Evolutionary conservation across 352 stramenopile genomes (phyloP).

Genomic region (Phytophthora cajani): DNA sequence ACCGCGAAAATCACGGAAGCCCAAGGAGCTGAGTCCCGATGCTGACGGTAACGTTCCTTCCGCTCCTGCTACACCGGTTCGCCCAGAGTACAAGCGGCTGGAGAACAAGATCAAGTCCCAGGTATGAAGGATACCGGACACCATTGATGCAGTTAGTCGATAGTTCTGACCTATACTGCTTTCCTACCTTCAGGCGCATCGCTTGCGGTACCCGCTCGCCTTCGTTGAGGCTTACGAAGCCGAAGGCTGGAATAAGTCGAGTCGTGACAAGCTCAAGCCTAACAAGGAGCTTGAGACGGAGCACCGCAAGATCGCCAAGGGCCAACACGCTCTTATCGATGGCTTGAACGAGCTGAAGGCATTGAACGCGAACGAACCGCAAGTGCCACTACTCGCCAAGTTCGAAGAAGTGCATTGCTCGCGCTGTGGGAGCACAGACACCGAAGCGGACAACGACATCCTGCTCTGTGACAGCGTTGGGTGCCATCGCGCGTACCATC

Average conservation of each 20-base stretch:
- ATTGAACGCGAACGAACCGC: constrained; percentile 50
- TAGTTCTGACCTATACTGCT: constrained; percentile 6
- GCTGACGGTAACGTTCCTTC: constrained; percentile 9
- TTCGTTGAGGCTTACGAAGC: constrained; percentile 88
- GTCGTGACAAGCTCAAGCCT: constrained; percentile 82
- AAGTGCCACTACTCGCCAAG: constrained; percentile 53
- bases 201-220: constrained; percentile 66
- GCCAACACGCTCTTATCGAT: constrained; percentile 61
- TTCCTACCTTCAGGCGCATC: constrained; percentile 44
- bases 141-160: background rate
- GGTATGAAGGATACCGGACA: constrained; percentile 18
- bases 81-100: constrained; percentile 41
- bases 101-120: constrained; percentile 51
- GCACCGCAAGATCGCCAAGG: constrained; percentile 57
- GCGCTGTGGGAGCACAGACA: constrained; percentile 69
- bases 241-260: constrained; percentile 82
- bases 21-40: constrained; percentile 22
- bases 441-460: constrained; percentile 81
- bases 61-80: constrained; percentile 12
- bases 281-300: constrained; percentile 69
- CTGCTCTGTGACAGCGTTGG: constrained; percentile 79
- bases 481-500: constrained; percentile 84
- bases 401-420: constrained; percentile 81
- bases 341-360: constrained; percentile 52
- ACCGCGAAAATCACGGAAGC: constrained; percentile 35